Evolutionary conservation across 2,329 filamentous ascomycete species (phyloP).

Genomic region (Claviceps lovelessii): DNA sequence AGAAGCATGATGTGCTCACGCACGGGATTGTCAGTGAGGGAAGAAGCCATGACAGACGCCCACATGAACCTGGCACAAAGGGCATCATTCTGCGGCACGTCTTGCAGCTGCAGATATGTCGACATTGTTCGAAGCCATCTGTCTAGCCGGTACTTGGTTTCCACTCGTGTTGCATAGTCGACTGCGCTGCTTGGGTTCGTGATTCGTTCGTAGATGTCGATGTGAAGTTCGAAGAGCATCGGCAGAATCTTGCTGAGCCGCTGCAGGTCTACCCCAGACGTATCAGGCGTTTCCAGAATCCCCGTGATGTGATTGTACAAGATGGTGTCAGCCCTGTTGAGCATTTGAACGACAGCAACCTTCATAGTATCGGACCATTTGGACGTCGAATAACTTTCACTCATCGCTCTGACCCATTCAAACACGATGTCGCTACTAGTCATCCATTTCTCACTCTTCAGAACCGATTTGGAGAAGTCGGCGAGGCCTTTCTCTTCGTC

Average conservation of each 20-base stretch:
- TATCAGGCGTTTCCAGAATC: conserved; percentile 23
- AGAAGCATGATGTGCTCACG: conserved; percentile 43
- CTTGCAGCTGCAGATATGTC: conserved; percentile 25
- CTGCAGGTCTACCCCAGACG: conserved; percentile 13
- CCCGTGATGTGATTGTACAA: conserved; percentile 33
- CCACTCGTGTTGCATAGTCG: conserved; percentile 31
- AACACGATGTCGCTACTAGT: conserved; percentile 43
- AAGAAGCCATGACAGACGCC: conserved; percentile 40
- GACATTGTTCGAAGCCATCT: conserved; percentile 39
- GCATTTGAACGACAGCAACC: conserved; percentile 39
- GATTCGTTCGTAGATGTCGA: conserved; percentile 46
- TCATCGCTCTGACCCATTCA: conserved; percentile 40
- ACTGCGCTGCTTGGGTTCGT: conserved; percentile 42
- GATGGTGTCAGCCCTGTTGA: conserved; percentile 37
- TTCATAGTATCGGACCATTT: conserved; percentile 48
- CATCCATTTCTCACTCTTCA: conserved; percentile 30
- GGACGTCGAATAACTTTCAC: conserved; percentile 34
- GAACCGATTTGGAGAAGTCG: conserved; percentile 35
- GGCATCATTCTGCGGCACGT: conserved; percentile 20
- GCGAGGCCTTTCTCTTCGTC: conserved; percentile 38
- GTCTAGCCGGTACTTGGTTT: conserved; percentile 34
- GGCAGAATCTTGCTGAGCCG: conserved; percentile 33
- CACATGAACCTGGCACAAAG: conserved; percentile 41
- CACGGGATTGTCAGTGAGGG: conserved; percentile 36
- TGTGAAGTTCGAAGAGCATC: conserved; percentile 47